These are phyloP conservation scores for Lepiota venenata DNA, from an alignment of 768 basidiomycete genomes.

Conservation along the genomic window DNA sequence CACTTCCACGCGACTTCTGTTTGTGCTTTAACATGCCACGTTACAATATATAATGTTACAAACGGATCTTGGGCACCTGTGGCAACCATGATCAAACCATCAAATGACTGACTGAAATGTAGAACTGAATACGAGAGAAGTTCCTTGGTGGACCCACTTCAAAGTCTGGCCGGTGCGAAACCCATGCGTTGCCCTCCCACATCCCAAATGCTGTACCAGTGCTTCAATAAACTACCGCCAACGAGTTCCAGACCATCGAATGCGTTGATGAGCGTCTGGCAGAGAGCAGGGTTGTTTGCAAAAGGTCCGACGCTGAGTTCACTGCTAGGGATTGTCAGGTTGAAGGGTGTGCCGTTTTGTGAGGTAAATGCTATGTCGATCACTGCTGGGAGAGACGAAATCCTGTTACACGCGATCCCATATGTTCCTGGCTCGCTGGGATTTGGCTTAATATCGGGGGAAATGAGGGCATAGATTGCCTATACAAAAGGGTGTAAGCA, in stretches of 20 bases:
- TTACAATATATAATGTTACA: conserved; percentile 3
- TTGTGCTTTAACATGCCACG: neutral
- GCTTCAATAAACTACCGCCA: conserved; percentile 55
- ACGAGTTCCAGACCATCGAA: conserved; percentile 49
- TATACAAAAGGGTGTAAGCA: conserved; percentile 19
- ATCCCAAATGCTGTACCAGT: conserved; percentile 60
- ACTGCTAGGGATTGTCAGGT: conserved; percentile 53
- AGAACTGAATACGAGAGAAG: neutral
- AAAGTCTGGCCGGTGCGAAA: conserved; percentile 42
- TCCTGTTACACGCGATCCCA: conserved; percentile 48
- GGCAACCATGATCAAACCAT: neutral
- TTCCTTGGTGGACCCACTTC: conserved; percentile 10
- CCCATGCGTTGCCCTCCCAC: conserved; percentile 46
- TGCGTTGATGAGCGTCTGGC: conserved; percentile 61
- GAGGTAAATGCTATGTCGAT: conserved; percentile 55
- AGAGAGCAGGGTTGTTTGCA: conserved; percentile 41
- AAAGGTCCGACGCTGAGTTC: conserved; percentile 60
- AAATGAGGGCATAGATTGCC: conserved; percentile 57
- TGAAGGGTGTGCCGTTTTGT: conserved; percentile 44
- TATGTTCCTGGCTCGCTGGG: conserved; percentile 50
- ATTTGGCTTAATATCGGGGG: conserved; percentile 52
- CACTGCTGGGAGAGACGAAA: conserved; percentile 43
- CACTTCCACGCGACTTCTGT: neutral
- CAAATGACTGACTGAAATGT: neutral
- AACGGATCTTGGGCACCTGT: neutral